Evolutionary conservation across 495 filamentous ascomycete genomes (phyloP).

Genomic region (Hypoxylon crocopeplum): DNA sequence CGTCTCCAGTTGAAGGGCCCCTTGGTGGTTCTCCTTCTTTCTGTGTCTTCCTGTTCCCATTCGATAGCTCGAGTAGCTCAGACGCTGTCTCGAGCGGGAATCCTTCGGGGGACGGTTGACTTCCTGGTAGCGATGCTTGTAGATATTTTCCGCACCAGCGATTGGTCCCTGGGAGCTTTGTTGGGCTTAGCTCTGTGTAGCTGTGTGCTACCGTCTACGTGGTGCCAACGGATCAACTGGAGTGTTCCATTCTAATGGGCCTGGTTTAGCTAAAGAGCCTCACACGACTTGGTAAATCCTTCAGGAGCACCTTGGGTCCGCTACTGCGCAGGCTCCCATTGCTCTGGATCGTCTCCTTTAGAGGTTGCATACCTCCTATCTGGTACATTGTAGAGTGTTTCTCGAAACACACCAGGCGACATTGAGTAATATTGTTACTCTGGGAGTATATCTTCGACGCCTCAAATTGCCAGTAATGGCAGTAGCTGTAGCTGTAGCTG

Average conservation of each 20-base stretch:
- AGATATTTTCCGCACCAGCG: background rate
- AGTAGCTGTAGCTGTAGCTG: background rate
- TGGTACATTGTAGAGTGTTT: background rate
- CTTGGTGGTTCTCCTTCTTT: background rate
- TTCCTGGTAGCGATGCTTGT: slow-evolving; percentile 11
- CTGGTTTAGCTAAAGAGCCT: slow-evolving; percentile 31
- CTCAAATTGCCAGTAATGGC: background rate
- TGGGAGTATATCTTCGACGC: background rate
- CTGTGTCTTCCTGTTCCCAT: background rate
- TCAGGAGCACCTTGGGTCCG: slow-evolving; percentile 8
- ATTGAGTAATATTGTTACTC: slow-evolving; percentile 1
- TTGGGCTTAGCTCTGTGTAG: slow-evolving; percentile 26
- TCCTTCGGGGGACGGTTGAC: slow-evolving; percentile 12
- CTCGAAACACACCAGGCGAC: background rate
- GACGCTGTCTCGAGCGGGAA: slow-evolving; percentile 6
- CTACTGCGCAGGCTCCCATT: slow-evolving; percentile 1
- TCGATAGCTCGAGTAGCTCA: slow-evolving; percentile 10
- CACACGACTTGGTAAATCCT: slow-evolving; percentile 20
- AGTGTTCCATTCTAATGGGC: slow-evolving; percentile 32
- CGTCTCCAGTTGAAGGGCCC: slow-evolving; percentile 17
- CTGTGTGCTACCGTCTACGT: slow-evolving; percentile 29
- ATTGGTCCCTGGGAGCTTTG: slow-evolving; percentile 11
- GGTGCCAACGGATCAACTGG: slow-evolving; percentile 33
- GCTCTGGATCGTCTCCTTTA: background rate
- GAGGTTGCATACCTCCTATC: slow-evolving; percentile 1